Conservation (phyloP, 2,329 filamentous ascomycete species). For the Diaporthe sp. region DNA sequence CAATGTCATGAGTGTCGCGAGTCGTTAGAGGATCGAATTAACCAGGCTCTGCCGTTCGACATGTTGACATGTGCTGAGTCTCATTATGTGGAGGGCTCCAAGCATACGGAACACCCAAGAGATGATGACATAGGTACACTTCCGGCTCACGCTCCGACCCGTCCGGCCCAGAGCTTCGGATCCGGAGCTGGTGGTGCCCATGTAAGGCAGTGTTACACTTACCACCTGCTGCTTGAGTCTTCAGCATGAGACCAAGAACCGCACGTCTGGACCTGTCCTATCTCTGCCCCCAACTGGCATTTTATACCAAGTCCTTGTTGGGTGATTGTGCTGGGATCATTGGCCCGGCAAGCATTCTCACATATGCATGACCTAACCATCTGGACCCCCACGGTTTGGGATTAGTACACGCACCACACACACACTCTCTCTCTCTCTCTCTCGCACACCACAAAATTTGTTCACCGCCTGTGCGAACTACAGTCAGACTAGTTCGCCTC, state of each 20-base stretch:
- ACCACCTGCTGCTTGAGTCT: background rate
- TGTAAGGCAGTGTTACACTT: slow-evolving; percentile 7
- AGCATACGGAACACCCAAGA: background rate
- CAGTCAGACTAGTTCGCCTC: slow-evolving; percentile 18
- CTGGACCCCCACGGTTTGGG: slow-evolving; percentile 21
- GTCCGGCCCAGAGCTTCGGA: slow-evolving; percentile 29
- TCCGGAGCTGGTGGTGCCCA: background rate
- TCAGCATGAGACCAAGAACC: background rate
- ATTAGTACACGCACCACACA: slow-evolving; percentile 1
- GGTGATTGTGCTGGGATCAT: background rate
- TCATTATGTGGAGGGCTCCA: background rate
- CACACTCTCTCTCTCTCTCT: background rate
- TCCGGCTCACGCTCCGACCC: slow-evolving; percentile 24
- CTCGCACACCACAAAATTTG: slow-evolving; percentile 10
- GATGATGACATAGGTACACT: background rate
- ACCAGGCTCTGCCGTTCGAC: background rate
- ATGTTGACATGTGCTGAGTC: background rate
- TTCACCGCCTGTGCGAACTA: slow-evolving; percentile 22
- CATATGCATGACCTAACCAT: background rate
- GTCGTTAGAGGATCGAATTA: background rate
- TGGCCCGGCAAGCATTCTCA: background rate
- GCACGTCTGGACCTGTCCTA: background rate
- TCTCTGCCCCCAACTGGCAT: background rate
- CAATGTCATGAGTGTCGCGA: background rate
- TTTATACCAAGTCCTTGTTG: background rate